Evolutionary conservation across 2,329 filamentous ascomycete species (phyloP).

Genomic region (Botryotinia globosa): DNA sequence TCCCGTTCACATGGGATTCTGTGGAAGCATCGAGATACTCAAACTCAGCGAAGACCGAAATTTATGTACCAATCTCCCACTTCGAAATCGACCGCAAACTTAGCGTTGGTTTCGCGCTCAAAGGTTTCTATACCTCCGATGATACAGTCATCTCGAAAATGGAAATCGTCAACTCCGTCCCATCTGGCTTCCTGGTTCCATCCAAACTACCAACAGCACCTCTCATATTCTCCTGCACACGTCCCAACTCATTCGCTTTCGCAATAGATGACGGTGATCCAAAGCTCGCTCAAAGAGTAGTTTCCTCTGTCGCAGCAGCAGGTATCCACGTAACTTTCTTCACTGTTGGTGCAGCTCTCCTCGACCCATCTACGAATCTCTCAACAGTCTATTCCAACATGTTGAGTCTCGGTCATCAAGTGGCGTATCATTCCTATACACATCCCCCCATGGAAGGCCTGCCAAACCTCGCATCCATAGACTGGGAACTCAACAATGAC

Average conservation of each 20-base stretch:
- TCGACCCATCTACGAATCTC: slow-evolving; percentile 58
- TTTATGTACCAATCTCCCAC: slow-evolving; percentile 66
- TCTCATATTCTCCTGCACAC: slow-evolving; percentile 61
- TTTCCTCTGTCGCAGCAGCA: slow-evolving; percentile 59
- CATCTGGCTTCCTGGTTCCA: slow-evolving; percentile 51
- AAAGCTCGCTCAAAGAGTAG: slow-evolving; percentile 55
- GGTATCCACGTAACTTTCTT: slow-evolving; percentile 68
- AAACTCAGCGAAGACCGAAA: slow-evolving; percentile 46
- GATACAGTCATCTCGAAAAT: slow-evolving; percentile 53
- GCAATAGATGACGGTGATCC: slow-evolving; percentile 69
- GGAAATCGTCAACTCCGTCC: slow-evolving; percentile 58
- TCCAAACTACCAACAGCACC: slow-evolving; percentile 59
- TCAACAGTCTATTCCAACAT: slow-evolving; percentile 63
- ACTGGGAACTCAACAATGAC: slow-evolving; percentile 61
- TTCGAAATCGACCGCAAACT: slow-evolving; percentile 60
- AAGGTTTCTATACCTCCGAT: slow-evolving; percentile 59
- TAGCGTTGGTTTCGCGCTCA: slow-evolving; percentile 58
- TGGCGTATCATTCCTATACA: slow-evolving; percentile 66
- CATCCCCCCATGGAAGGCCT: slow-evolving; percentile 66
- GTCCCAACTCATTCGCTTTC: slow-evolving; percentile 69
- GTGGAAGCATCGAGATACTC: slow-evolving; percentile 62
- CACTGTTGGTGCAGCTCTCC: slow-evolving; percentile 62
- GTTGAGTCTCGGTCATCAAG: slow-evolving; percentile 60
- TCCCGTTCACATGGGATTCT: slow-evolving; percentile 66
- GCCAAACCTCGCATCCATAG: slow-evolving; percentile 50